Evolutionary conservation across 2,329 filamentous ascomycete genomes (phyloP).

Genomic region (Trichoderma endophyticum): DNA sequence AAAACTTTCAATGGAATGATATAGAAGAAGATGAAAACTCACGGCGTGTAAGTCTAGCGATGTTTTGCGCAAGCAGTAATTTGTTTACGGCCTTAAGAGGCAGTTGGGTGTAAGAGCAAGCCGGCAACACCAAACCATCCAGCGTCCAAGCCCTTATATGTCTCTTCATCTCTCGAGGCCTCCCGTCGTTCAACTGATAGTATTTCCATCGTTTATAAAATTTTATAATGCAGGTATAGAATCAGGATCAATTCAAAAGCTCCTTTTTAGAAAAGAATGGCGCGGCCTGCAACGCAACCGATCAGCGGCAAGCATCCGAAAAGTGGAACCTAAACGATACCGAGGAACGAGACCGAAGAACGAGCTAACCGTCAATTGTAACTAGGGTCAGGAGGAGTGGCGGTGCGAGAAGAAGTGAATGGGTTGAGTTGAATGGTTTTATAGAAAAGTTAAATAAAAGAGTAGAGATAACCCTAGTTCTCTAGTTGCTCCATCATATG

Average conservation of each 20-base stretch:
- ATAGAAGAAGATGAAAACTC: background rate
- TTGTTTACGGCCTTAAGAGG: background rate
- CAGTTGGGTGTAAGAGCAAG: background rate
- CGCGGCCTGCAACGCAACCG: background rate
- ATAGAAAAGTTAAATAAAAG: too few species aligned
- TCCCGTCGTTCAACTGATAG: background rate
- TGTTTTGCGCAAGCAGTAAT: background rate
- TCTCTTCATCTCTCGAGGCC: background rate
- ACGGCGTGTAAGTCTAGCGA: background rate
- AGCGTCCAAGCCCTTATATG: background rate
- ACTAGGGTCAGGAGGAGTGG: background rate
- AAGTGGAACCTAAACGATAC: conserved; percentile 19
- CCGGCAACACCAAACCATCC: background rate
- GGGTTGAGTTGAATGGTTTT: background rate
- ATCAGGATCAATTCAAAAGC: background rate
- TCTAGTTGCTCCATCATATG: background rate
- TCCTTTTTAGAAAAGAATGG: background rate
- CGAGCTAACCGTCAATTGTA: background rate
- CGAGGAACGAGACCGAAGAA: conserved; percentile 16
- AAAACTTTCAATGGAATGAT: background rate
- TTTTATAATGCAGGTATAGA: background rate
- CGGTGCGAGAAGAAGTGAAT: background rate
- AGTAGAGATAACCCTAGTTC: background rate
- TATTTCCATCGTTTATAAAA: background rate
- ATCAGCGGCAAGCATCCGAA: background rate